Base-by-base conservation (phyloP, 2,329 filamentous ascomycete genomes). In the Waltergamsia citrina region DNA sequence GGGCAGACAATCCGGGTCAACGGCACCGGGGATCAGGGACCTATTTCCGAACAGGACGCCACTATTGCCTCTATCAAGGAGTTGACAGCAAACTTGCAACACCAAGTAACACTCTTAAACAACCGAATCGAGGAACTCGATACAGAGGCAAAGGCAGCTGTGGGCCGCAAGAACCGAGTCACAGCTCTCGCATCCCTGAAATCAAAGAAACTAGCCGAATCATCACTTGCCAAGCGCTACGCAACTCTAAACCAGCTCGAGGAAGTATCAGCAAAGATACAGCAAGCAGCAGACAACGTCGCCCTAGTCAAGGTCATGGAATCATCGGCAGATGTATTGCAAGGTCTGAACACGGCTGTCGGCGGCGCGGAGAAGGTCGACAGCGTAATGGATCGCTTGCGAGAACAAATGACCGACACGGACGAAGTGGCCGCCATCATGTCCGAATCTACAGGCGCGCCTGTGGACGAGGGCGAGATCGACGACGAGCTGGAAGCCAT, bases 401-500 rank as follows among this genome's bases (percentile, higher is more conserved):
- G 82, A 34, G 81, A 88, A 45, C 79, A 93, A 60, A 92, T 92
- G 75, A 71, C 63, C 33, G 77, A 81, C 46, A 78, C 81, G 17
- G 87, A 95, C 50, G 90, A 96, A 60, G 74, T 96, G 16, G 76
- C 78, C 19, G 74, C 71, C 36, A 79, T 90, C 26, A 71, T 96
- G 41, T 77, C 78, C 34, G 85, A 92, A 44, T 46, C 51, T 6
- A 67, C 61, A 10, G 62, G 59, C 11, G 51, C 47, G 26, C 56
- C 54, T 2, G 65, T 94, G 21, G 85, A 94, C 53, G 88, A 94
- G 50, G 69, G 51, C 15, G 88, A 93, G 53, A 75, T 96, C 36
- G 87, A 95, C 45, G 83, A 90, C 39, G 90, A 95, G 61, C 69
- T 96, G 30, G 81, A 83, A 44, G 78, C 69, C 4, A 63, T 98